Evolutionary conservation across 805 yeast genomes (phyloP).

Genomic region (Metschnikowia peoriensis): DNA sequence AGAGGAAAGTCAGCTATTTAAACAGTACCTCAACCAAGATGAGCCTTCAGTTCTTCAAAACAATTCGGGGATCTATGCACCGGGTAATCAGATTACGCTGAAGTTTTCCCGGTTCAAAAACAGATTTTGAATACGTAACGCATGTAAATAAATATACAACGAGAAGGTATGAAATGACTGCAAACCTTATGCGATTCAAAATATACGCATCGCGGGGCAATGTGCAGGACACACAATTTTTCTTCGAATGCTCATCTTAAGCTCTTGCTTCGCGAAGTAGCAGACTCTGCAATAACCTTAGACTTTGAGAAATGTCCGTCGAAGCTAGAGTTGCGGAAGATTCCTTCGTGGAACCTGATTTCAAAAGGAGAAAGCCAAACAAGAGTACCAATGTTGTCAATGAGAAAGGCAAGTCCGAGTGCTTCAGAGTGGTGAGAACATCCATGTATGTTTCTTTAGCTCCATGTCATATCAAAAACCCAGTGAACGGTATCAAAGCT

Average conservation of each 20-base stretch:
- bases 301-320: conserved; percentile 9
- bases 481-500: conserved; percentile 73
- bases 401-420: conserved; percentile 55
- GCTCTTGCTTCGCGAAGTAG: not conserved
- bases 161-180: not conserved
- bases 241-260: conserved; percentile 16
- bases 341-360: not conserved
- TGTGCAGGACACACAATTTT: conserved; percentile 16
- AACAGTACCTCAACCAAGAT: conserved; percentile 16
- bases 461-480: conserved; percentile 68
- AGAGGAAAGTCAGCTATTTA: conserved; percentile 39
- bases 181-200: not conserved
- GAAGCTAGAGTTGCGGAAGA: conserved; percentile 8
- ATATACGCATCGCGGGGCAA: not conserved
- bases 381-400: conserved; percentile 38
- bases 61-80: not conserved
- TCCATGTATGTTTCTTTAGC: conserved; percentile 82
- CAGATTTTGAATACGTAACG: conserved; percentile 6
- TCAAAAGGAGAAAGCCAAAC: conserved; percentile 10
- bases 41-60: not conserved
- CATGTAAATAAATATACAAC: too few species aligned
- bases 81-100: conserved; percentile 7
- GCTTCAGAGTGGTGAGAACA: conserved; percentile 62
- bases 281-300: not conserved
- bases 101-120: conserved; percentile 14